These are phyloP conservation scores for Candida cerambycidarum DNA, from an alignment of 805 yeast species.

Conservation along the genomic window DNA sequence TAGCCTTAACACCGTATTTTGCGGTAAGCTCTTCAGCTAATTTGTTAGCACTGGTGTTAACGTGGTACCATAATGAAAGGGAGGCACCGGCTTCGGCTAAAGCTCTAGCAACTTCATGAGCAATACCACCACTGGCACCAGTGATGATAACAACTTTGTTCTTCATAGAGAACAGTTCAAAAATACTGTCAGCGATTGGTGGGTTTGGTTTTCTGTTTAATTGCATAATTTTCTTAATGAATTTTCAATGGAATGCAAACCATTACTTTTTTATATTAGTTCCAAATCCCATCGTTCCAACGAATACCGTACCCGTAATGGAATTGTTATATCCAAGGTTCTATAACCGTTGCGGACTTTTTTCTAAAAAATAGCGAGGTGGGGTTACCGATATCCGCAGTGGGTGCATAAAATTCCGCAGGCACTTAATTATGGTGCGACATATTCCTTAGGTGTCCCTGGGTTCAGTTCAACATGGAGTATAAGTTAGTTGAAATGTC, in stretches of 20 bases:
- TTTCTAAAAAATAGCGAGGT: neutral
- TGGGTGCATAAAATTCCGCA: neutral
- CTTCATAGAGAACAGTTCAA: conserved; percentile 30
- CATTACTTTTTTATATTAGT: conserved; percentile 1
- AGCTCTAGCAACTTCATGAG: conserved; percentile 34
- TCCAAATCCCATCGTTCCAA: neutral
- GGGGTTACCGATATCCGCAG: neutral
- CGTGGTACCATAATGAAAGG: conserved; percentile 35
- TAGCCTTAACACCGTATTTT: conserved; percentile 27
- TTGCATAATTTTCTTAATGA: conserved; percentile 4
- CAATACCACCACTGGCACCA: conserved; percentile 41
- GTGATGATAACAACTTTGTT: conserved; percentile 36
- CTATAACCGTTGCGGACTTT: conserved; percentile 2
- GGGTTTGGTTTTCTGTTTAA: conserved; percentile 24
- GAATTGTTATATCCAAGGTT: neutral
- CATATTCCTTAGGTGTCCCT: neutral
- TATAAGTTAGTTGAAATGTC: neutral
- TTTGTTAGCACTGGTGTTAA: conserved; percentile 24
- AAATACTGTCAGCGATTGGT: conserved; percentile 23
- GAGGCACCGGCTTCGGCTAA: conserved; percentile 41
- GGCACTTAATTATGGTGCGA: neutral
- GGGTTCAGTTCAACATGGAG: too few relatives aligned
- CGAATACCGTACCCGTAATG: conserved; percentile 1
- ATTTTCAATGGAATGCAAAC: neutral
- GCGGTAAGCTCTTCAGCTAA: conserved; percentile 21